These are phyloP conservation scores for Wakefieldia striispora DNA, from an alignment of 768 basidiomycete species.

Conservation along the genomic window DNA sequence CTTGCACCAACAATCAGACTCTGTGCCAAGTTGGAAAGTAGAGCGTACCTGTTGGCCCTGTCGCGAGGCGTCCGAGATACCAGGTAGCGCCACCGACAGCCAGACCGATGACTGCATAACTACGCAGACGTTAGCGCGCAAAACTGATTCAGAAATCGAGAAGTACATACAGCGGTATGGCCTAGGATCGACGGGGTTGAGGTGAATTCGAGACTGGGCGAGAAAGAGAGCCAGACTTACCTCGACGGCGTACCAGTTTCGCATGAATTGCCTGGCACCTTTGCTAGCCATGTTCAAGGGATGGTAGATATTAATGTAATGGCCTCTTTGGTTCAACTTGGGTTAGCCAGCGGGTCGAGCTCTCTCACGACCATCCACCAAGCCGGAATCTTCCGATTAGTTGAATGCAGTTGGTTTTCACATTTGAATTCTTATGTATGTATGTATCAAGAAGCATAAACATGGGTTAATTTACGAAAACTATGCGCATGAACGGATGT, in stretches of 20 bases:
- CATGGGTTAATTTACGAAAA: conserved; percentile 19
- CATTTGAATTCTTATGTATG: too few species aligned
- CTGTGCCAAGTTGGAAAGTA: not conserved
- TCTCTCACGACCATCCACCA: conserved; percentile 13
- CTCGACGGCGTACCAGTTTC: conserved; percentile 47
- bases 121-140: conserved; percentile 23
- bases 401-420: not conserved
- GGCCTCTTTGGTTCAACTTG: not conserved
- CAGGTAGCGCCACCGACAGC: conserved; percentile 57
- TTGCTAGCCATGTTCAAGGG: conserved; percentile 23
- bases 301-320: conserved; percentile 4
- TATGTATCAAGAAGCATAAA: conserved; percentile 16
- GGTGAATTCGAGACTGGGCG: not conserved
- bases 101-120: conserved; percentile 49
- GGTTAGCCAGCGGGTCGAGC: too few species aligned
- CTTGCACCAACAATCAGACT: conserved; percentile 27
- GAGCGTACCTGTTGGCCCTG: conserved; percentile 49
- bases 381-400: conserved; percentile 19
- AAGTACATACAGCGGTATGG: conserved; percentile 46
- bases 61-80: conserved; percentile 67
- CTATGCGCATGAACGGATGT: conserved; percentile 30
- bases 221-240: conserved; percentile 20
- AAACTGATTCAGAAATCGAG: conserved; percentile 4
- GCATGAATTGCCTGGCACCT: conserved; percentile 31
- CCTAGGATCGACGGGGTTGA: conserved; percentile 29